Evolutionary conservation across 768 basidiomycete genomes (phyloP), one percentile per base, ranked within the genome.

Genomic region (Termitomyces bulborhizus): DNA sequence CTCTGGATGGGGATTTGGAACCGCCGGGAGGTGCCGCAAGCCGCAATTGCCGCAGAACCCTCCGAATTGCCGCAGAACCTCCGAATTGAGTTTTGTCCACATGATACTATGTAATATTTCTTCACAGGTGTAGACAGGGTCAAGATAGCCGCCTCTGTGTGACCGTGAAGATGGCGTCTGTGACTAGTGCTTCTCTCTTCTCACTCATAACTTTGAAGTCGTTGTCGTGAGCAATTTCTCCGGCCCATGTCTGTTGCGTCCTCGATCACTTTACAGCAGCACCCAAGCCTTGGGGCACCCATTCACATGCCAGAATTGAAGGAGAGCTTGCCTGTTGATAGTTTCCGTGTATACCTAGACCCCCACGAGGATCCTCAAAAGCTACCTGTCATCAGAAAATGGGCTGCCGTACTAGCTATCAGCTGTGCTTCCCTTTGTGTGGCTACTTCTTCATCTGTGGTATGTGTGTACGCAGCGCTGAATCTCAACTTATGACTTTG

Each of bases 401-500:
- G 82, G 82, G 51, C 76, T 26, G 67, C 71, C 6, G 76, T 83
- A 6, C 54, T 73, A 3, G 68, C 75, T 6, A 80, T 83, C 53
- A 73, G 76, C 36, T 68, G 70, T 3, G 76, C 76, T 11, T 71
- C 79, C 6, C 68, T 79, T 11, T 81, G 79, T 52, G 79, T 76
- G 5, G 78, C 83, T 1, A 80, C 76, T 62, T 77, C 78, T 12
- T 84, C 83, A 1, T 83, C 81, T 1, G 71, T 82, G 64, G 83
- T 81, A 52, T 40, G 82, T 26, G 6, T 40, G 11, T 5, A 29
- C 3, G 4, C 3, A 6, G 6, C 0, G 6, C 51, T 37, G 34
- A 27, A 46, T 49, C 27, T 34, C 11, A 18, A 12, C 12, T n/a
- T 13, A 31, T 26, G 31, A 3, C 40, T 29, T 27, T 15, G 21